These are phyloP conservation scores for Filobasidium uniguttulatum DNA, from an alignment of 1,284 basidiomycete genomes.

Conservation along the genomic window DNA sequence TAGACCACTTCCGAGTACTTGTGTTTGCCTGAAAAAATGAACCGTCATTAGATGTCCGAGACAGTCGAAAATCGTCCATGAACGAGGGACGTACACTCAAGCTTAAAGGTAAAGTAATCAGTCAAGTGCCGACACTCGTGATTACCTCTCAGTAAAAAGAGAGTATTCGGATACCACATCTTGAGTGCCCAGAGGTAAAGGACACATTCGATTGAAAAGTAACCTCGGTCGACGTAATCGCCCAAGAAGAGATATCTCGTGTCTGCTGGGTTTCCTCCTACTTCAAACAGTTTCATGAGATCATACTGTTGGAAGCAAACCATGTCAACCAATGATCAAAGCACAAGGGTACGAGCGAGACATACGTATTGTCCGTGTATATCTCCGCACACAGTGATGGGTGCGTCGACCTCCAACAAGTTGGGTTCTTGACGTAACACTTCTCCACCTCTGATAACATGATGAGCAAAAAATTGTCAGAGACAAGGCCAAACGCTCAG, in stretches of 20 bases:
- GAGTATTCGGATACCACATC: conserved; percentile 80
- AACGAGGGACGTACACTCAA: conserved; percentile 59
- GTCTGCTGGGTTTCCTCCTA: conserved; percentile 80
- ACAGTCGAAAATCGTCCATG: background rate
- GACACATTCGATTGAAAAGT: conserved; percentile 92
- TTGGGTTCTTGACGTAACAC: conserved; percentile 72
- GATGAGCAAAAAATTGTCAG: background rate
- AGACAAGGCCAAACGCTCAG: background rate
- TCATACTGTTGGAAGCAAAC: conserved; percentile 56
- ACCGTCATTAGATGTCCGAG: background rate
- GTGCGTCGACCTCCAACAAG: conserved; percentile 79
- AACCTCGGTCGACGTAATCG: conserved; percentile 95
- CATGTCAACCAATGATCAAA: background rate
- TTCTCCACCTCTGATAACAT: conserved; percentile 46
- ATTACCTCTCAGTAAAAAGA: conserved; percentile 86
- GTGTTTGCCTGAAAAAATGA: conserved; percentile 51
- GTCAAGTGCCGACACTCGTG: conserved; percentile 95
- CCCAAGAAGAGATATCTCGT: conserved; percentile 92
- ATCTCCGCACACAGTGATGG: conserved; percentile 90
- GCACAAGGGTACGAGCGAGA: conserved; percentile 30
- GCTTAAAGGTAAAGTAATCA: conserved; percentile 94
- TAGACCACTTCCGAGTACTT: conserved; percentile 84
- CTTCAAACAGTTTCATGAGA: conserved; percentile 95
- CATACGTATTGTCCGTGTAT: conserved; percentile 91
- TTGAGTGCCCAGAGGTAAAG: conserved; percentile 84